Evolutionary conservation across 192 early-diverging fungal genomes (phyloP).

Genomic region (Backusella circina): DNA sequence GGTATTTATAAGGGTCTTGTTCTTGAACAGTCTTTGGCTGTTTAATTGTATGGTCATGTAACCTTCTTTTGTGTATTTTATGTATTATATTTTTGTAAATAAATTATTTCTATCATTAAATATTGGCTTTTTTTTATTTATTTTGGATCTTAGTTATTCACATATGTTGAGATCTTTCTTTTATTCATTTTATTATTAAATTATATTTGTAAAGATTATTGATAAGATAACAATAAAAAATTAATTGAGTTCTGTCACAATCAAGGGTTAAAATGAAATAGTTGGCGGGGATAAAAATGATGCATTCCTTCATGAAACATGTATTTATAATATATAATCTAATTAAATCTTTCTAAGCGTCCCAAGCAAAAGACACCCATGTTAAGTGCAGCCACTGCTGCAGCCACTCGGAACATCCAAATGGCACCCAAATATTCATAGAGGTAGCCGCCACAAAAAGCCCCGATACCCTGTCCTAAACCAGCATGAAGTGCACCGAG

Average conservation of each 20-base stretch:
- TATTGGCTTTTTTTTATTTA: too few relatives aligned
- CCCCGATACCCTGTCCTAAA: conserved; percentile 24
- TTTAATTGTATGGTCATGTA: neutral
- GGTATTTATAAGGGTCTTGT: conserved; percentile 64
- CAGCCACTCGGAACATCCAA: conserved; percentile 8
- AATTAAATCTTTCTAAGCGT: conserved; percentile 7
- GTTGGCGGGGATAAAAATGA: neutral
- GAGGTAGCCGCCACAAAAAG: conserved; percentile 21
- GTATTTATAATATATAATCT: neutral
- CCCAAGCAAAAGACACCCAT: neutral
- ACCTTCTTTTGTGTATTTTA: neutral
- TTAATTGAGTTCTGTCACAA: conserved; percentile 2
- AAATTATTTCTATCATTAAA: neutral
- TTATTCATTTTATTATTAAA: too few relatives aligned
- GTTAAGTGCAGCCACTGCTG: neutral
- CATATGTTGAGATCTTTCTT: too few relatives aligned
- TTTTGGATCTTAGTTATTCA: too few relatives aligned
- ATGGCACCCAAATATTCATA: conserved; percentile 21
- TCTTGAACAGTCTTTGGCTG: conserved; percentile 60
- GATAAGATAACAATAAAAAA: neutral
- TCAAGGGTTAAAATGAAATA: neutral
- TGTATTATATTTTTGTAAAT: neutral
- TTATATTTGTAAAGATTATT: too few relatives aligned
- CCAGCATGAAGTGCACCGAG: conserved; percentile 24
- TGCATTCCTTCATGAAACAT: neutral